phyloP scores from a whole-genome alignment of 2,329 filamentous ascomycete species.

The Gnomoniopsis sp. region DNA sequence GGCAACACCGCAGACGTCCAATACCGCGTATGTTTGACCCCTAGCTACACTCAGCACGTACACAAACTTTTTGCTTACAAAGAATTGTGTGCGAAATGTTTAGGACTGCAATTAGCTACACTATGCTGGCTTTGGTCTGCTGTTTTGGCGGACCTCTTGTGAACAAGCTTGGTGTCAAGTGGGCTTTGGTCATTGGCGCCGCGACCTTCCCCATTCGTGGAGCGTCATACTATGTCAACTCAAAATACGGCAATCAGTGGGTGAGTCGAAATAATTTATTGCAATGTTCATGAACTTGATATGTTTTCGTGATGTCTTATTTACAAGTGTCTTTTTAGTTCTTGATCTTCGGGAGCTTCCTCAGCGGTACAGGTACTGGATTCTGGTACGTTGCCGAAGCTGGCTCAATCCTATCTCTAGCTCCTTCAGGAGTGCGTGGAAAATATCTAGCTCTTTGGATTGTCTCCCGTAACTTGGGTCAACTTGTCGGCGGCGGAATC shows the following conservation, averaged over 20 bases:
- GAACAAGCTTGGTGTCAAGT: constrained; percentile 44
- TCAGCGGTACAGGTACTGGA: constrained; percentile 37
- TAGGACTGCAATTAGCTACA: constrained; percentile 2
- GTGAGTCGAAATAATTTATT: constrained; percentile 25
- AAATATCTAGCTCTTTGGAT: constrained; percentile 47
- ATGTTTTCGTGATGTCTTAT: no score
- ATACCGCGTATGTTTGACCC: constrained; percentile 34
- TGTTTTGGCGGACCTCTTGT: constrained; percentile 41
- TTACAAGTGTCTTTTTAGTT: constrained; percentile 28
- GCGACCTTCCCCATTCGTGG: constrained; percentile 42
- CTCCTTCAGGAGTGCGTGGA: constrained; percentile 41
- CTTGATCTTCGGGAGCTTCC: constrained; percentile 35
- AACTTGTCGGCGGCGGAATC: constrained; percentile 44
- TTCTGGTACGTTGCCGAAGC: constrained; percentile 49
- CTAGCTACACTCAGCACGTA: constrained; percentile 28
- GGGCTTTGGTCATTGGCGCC: constrained; percentile 40
- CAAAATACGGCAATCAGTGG: constrained; percentile 46
- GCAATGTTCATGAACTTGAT: no score
- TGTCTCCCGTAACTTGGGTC: constrained; percentile 42
- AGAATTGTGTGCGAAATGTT: neutral
- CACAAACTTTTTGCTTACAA: no score
- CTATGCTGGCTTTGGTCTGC: constrained; percentile 28
- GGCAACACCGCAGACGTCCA: constrained; percentile 40
- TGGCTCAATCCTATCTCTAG: constrained; percentile 45
- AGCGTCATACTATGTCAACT: constrained; percentile 46